Evolutionary conservation across 202 grass and related monocot species (phyloP).

Genomic region (Carex sylvatica): DNA sequence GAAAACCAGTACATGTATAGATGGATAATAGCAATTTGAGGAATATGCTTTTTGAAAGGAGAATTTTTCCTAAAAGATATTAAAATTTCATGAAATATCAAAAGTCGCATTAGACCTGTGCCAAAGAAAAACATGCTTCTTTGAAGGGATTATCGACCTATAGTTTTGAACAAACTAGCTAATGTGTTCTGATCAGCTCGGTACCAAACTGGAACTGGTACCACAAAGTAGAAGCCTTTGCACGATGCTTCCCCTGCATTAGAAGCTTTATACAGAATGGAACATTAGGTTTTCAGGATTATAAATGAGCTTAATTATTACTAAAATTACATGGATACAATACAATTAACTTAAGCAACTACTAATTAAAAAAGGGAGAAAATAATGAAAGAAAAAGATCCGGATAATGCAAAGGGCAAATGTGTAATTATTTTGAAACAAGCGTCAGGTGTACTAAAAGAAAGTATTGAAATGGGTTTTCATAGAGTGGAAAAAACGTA

Average conservation of each 20-base stretch:
- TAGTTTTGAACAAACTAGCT: not conserved
- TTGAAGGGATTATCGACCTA: not conserved
- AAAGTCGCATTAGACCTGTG: not conserved
- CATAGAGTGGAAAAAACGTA: no score
- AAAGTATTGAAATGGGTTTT: no score
- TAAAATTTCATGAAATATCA: not conserved
- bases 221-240: not conserved
- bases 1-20: not conserved
- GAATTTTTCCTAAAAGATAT: not conserved
- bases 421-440: not conserved
- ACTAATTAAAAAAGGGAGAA: not conserved
- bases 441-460: not conserved
- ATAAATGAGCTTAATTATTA: not conserved
- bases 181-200: not conserved
- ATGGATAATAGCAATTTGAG: conserved; percentile 24
- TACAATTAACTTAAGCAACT: not conserved
- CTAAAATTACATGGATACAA: not conserved
- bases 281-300: not conserved
- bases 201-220: conserved; percentile 8
- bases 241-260: not conserved
- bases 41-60: not conserved
- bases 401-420: conserved; percentile 5
- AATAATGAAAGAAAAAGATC: conserved; percentile 16
- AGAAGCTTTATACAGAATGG: not conserved
- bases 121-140: not conserved